Evolutionary conservation across 2,329 filamentous ascomycete species (phyloP), one percentile per base, ranked within the genome.

Genomic region (Elsinoe perseae): DNA sequence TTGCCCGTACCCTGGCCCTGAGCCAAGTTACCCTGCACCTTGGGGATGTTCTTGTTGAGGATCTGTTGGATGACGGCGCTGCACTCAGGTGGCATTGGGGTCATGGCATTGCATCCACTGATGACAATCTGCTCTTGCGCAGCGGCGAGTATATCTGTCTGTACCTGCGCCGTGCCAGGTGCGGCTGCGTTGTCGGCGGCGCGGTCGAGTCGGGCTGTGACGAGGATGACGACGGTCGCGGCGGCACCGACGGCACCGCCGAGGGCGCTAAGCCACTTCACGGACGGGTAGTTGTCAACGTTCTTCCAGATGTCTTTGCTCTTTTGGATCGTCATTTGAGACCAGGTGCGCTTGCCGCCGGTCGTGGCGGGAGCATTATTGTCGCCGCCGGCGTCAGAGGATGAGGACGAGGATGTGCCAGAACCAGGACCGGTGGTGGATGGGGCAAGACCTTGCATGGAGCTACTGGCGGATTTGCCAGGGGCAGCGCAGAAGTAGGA

Each of bases 401-500:
- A 23, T 5, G 20, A 23, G 40, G 40, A 44, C 8, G 20, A 23
- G 40, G 40, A 25, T 9, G 20, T 44, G 20, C 20, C 16, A 21
- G 20, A 23, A 10, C 40, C 40, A 9, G 32, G 32, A 36, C 12
- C 40, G 20, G 10, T 44, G 40, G 20, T 20, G 12, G 20, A 23
- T 23, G 40, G 40, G 20, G 40, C 40, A 6, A 44, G 6, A n/a
- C 40, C 40, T 44, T 44, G 40, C 40, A 44, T 23, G 7, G 40
- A 44, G 40, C 20, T 23, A 44, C 20, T 23, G 20, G 21, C 12
- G 18, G 40, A 20, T 9, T 36, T 36, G 40, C 40, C 40, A 12
- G 40, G 40, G 4, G 20, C 6, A n/a, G 40, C 40, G 40, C 40
- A 44, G 40, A 44, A 44, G 40, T 44, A 44, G 40, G 40, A 44